Evolutionary conservation across 2,329 filamentous ascomycete genomes (phyloP).

Genomic region (Colletotrichum orbiculare): DNA sequence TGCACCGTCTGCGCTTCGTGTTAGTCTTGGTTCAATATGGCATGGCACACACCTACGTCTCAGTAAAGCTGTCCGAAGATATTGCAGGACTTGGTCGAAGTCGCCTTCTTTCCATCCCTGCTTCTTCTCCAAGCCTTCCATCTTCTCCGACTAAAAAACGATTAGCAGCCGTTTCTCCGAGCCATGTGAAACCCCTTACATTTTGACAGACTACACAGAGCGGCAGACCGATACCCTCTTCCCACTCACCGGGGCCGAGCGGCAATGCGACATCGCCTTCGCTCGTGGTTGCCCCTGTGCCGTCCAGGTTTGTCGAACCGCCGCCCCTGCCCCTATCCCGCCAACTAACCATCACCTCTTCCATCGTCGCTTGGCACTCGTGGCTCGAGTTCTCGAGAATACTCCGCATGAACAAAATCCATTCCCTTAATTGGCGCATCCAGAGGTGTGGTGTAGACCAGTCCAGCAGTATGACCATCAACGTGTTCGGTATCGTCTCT

Average conservation of each 20-base stretch:
- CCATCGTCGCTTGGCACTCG: constrained; percentile 84
- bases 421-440: constrained; percentile 88
- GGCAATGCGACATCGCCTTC: constrained; percentile 79
- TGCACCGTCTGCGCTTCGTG: constrained; percentile 71
- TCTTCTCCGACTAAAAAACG: constrained; percentile 77
- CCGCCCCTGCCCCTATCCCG: constrained; percentile 78
- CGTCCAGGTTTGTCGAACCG: constrained; percentile 71
- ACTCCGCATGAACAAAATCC: constrained; percentile 85
- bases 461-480: constrained; percentile 92
- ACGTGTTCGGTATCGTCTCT: constrained; percentile 84
- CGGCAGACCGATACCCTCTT: constrained; percentile 86
- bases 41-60: constrained; percentile 70
- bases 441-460: constrained; percentile 96
- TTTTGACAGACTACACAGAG: constrained; percentile 97
- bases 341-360: constrained; percentile 86
- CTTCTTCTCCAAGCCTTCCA: constrained; percentile 89
- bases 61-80: constrained; percentile 87
- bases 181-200: constrained; percentile 59
- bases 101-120: constrained; percentile 95
- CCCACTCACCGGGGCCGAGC: constrained; percentile 90
- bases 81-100: constrained; percentile 96
- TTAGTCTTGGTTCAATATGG: constrained; percentile 38
- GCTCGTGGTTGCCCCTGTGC: constrained; percentile 65
- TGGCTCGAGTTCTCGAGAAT: constrained; percentile 79
- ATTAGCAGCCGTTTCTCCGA: constrained; percentile 38